Conservation (phyloP, 225 moss, liverwort and hornwort genomes). For the Physcomitrellopsis africana region DNA sequence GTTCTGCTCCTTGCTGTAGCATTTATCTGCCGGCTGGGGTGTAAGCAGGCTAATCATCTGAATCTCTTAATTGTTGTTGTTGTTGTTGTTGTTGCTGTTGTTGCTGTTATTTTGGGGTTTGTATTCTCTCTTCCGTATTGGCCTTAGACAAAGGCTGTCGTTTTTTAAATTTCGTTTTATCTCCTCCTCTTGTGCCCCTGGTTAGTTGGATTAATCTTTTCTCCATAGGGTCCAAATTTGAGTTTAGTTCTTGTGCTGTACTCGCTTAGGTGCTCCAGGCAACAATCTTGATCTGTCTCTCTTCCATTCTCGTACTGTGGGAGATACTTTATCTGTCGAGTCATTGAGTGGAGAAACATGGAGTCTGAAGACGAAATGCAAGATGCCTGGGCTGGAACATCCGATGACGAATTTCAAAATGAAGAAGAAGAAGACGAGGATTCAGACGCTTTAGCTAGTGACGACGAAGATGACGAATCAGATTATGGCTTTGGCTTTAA, state of each 20-base stretch:
- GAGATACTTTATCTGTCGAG: constrained; percentile 12
- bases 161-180: not conserved
- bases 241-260: constrained; percentile 5
- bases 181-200: not conserved
- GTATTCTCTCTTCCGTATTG: not conserved
- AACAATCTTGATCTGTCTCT: constrained; percentile 30
- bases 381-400: constrained; percentile 75
- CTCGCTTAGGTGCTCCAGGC: constrained; percentile 28
- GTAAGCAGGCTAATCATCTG: not conserved
- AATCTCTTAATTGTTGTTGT: not conserved
- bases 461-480: constrained; percentile 71
- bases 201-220: not conserved
- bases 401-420: constrained; percentile 78
- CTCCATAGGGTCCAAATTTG: not conserved
- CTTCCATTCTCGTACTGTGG: constrained; percentile 9
- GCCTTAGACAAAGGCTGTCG: not conserved
- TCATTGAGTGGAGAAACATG: constrained; percentile 39
- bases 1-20: not conserved
- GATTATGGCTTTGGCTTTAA: constrained; percentile 73
- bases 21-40: constrained; percentile 20
- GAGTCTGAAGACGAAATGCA: constrained; percentile 81
- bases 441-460: constrained; percentile 54
- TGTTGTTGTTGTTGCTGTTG: not conserved
- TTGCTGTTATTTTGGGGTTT: too few species aligned
- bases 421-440: constrained; percentile 73